Percentiles rank a stretch among this genome's conserved stretches.
Evolutionary conservation across 345 rosid genomes (phyloP).

Genomic region (Melaleuca alternifolia): DNA sequence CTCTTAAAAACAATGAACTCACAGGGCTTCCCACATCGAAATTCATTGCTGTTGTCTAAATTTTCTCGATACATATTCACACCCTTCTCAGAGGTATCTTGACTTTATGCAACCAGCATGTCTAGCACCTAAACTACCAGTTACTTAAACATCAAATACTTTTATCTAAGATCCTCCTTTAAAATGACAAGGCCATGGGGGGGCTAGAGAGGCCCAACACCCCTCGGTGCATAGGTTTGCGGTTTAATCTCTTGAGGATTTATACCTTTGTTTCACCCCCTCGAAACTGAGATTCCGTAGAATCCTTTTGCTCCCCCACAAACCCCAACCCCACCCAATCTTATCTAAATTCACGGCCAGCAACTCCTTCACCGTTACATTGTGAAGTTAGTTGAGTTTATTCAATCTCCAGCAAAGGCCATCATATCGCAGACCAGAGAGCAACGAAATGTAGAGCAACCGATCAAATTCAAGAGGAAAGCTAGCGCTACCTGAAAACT

Average conservation of each 20-base stretch:
- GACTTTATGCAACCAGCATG: neutral
- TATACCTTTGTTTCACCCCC: neutral
- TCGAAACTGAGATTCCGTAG: neutral
- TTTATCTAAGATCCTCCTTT: neutral
- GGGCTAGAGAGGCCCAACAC: neutral
- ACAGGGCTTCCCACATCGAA: neutral
- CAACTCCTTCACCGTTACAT: neutral
- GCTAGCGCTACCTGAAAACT: slow-evolving; percentile 1
- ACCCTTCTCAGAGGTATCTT: neutral
- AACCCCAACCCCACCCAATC: too few species aligned
- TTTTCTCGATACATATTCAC: neutral
- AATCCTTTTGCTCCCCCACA: neutral
- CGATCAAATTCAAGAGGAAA: neutral
- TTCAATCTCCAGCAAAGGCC: neutral
- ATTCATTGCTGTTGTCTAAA: neutral
- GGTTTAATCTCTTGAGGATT: neutral
- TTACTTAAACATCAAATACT: neutral
- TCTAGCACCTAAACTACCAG: neutral
- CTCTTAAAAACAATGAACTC: neutral
- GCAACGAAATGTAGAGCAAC: neutral
- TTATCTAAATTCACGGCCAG: neutral
- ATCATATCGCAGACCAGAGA: neutral
- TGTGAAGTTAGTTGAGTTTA: neutral
- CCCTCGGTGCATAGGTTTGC: neutral
- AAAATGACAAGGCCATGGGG: neutral